Base-by-base conservation (phyloP, 345 rosid genomes). In the Linum tenue region DNA sequence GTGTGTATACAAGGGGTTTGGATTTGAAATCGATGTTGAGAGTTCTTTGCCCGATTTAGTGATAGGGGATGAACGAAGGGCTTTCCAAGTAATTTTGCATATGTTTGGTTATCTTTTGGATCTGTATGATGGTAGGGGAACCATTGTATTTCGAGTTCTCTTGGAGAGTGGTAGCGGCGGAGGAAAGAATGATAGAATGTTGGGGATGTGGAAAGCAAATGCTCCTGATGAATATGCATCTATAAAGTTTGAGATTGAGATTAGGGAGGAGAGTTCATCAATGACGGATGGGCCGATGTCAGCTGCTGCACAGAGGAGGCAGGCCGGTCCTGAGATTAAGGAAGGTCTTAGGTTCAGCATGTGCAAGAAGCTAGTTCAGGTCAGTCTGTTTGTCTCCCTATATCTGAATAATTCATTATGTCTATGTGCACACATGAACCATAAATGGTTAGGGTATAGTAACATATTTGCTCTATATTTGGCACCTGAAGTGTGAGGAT, bases 301-400 rank as follows among this genome's bases (percentile, higher is more conserved):
- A 39, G 55, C 64, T 70, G 57, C 70, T 72, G 73, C 75, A 31
- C 67, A 72, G 55, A 69, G 76, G 75, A 74, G 79, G 67, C 81
- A 68, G 60, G 75, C 78, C 64, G 75, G 79, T 65, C 76, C 75
- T 60, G 85, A 83, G 60, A 72, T 74, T 55, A 83, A 86, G 68
- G 95, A 86, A 72, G 82, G 86, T 16, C 75, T 86, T 71, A 82
- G 92, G 77, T 86, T 92, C 79, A 85, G 77, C 56, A 81, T 88
- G 83, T 92, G 97, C 82, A 85, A 85, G 80, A 90, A 82, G 83
- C 95, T 94, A 72, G 99, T 86, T 64, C 89, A 84, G 89, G 99
- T 94, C 63, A 72, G 82, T 69, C 55, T 67, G 31, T 22, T 1
- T 22, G 31, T 22, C 31, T 22, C 31, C 38, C 38, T 1, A 8